Base-by-base conservation (phyloP, 495 filamentous ascomycete species). In the Neurospora sp. region DNA sequence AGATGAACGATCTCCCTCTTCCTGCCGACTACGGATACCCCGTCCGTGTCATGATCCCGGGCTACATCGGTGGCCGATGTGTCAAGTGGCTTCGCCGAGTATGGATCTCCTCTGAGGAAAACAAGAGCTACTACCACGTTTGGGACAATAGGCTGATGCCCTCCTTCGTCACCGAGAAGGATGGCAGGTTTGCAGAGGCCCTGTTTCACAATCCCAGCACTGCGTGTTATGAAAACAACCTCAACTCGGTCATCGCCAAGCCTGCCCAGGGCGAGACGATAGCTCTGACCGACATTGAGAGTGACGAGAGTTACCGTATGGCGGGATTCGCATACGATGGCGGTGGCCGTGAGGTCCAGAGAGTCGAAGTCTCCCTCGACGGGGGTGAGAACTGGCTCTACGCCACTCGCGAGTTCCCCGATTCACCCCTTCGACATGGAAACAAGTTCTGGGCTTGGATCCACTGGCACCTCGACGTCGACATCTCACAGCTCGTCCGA, bases 1-100 rank as follows among this genome's bases (percentile, higher is more conserved):
- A 75, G 12, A 76, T 76, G 75, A 76, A 76, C 69, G 71, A 76
- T 42, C 73, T 74, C 0, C 75, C 75, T 20, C 48, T 76, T 16
- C 75, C 75, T n/a, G 73, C 73, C 23, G 75, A 76, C 40, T 73
- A 73, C 69, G 75, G 75, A 16, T 76, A 74, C 69, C 75, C 73
- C 10, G 73, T 76, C 9, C 73, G 75, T 18, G 40, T 76, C 5
- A 73, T 76, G 14, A 27, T 76, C 3, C 75, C 75, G 9, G 73
- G 75, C 12, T 70, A 69, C 12, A 69, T 76, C 0, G 75, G 73
- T 4, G 75, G 73, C 1, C 70, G 73, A 12, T 74, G 75, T 35
- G 71, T 76, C 23, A 76, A 76, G 69, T 76, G 75, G 75, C 38
- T 76, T 39, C 44, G 46, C 18, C 39, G 73, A n/a, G 74, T 76